Evolutionary conservation across 148 eudicot genomes (phyloP).

Genomic region (Fallopia convolvulus): DNA sequence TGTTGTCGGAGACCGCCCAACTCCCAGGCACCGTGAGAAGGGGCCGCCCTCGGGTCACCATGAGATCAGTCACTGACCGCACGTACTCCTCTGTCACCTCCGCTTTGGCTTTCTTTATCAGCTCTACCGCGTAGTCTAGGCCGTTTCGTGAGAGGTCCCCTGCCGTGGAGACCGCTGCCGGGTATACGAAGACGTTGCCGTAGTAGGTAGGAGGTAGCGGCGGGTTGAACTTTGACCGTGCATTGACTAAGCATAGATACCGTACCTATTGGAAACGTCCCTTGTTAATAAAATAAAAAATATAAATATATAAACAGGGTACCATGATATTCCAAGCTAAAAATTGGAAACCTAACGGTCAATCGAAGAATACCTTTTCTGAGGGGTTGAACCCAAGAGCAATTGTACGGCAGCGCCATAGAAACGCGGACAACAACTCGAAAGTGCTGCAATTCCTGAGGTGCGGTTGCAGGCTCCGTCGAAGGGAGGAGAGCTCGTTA

Average conservation of each 20-base stretch:
- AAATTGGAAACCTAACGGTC: too few species aligned
- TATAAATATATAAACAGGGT: too few species aligned
- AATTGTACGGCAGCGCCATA: constrained; percentile 27
- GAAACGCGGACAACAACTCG: constrained; percentile 17
- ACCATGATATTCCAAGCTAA: too few species aligned
- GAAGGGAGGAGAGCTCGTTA: background rate
- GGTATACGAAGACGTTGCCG: constrained; percentile 17
- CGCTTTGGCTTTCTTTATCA: constrained; percentile 19
- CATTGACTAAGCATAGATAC: background rate
- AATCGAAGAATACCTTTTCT: background rate
- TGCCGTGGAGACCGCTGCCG: constrained; percentile 13
- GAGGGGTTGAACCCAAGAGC: constrained; percentile 11
- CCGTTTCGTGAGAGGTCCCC: constrained; percentile 5
- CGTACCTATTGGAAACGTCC: background rate
- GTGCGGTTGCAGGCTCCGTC: constrained; percentile 2
- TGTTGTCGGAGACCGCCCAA: constrained; percentile 14
- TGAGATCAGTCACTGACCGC: constrained; percentile 9
- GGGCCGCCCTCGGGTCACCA: constrained; percentile 2
- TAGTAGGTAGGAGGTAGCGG: constrained; percentile 18
- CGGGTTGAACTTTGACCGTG: constrained; percentile 1
- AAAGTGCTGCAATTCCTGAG: background rate
- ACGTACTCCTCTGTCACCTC: constrained; percentile 14
- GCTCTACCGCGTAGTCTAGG: constrained; percentile 6
- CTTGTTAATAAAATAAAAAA: too few species aligned
- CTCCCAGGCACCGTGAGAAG: background rate